These are phyloP conservation scores for Neostapfia colusana DNA, from an alignment of 176 grass and related monocot species.

Conservation along the genomic window DNA sequence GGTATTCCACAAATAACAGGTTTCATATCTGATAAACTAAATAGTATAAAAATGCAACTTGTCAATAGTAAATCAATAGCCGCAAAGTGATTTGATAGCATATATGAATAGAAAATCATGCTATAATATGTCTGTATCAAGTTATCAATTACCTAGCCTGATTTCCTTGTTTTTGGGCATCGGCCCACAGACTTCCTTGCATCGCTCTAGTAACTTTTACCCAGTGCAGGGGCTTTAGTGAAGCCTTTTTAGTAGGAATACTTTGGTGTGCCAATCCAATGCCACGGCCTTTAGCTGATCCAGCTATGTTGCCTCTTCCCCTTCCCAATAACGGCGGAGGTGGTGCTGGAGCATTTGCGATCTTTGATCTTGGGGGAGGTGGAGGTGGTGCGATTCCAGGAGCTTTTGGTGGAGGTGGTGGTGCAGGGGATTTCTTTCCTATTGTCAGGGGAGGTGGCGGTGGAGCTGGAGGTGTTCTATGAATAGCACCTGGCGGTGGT, in stretches of 20 bases:
- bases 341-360: slow-evolving; percentile 59
- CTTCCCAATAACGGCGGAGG: slow-evolving; percentile 51
- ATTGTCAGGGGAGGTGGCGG: slow-evolving; percentile 48
- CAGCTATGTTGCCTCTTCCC: slow-evolving; percentile 50
- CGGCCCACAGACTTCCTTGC: slow-evolving; percentile 99
- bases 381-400: slow-evolving; percentile 47
- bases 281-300: slow-evolving; percentile 62
- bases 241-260: slow-evolving; percentile 72
- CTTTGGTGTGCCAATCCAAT: slow-evolving; percentile 60
- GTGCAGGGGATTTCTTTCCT: slow-evolving; percentile 54
- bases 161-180: slow-evolving; percentile 84
- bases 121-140: slow-evolving; percentile 17
- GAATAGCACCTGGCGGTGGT: slow-evolving; percentile 27
- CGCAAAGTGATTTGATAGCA: slow-evolving; percentile 7
- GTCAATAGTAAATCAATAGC: slow-evolving; percentile 22
- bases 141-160: slow-evolving; percentile 76
- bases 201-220: slow-evolving; percentile 90
- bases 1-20: slow-evolving; percentile 16
- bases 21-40: slow-evolving; percentile 23
- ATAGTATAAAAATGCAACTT: not conserved
- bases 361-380: slow-evolving; percentile 62
- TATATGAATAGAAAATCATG: slow-evolving; percentile 24
- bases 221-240: slow-evolving; percentile 97
- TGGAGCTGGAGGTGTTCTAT: slow-evolving; percentile 50
- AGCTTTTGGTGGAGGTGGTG: slow-evolving; percentile 54